Percentiles rank a stretch among this genome's conserved stretches.
phyloP scores from a whole-genome alignment of 1,139 yeast genomes.

The Yamadazyma atmosphaerica region DNA sequence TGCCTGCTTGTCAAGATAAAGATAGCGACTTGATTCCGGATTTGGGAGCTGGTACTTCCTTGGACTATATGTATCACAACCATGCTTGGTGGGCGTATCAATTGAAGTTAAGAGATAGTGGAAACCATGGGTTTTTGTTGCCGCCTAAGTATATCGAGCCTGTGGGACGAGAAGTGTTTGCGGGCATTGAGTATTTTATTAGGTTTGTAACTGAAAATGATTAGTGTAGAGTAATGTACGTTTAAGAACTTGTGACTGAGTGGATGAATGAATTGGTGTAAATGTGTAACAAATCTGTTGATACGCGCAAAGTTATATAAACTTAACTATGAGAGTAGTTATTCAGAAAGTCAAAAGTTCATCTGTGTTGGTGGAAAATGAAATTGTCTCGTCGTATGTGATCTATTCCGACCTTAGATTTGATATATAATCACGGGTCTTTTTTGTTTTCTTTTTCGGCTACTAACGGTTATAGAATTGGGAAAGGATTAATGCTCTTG shows the following conservation, averaged over 20 bases:
- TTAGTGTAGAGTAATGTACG: slow-evolving; percentile 2
- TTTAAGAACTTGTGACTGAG: too few species aligned
- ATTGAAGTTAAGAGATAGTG: slow-evolving; percentile 77
- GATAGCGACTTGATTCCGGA: slow-evolving; percentile 71
- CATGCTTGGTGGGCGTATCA: slow-evolving; percentile 86
- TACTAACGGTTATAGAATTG: slow-evolving; percentile 43
- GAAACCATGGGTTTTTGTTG: slow-evolving; percentile 78
- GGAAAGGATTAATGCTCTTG: slow-evolving; percentile 72
- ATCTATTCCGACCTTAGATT: too few species aligned
- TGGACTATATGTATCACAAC: slow-evolving; percentile 83
- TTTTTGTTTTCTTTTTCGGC: too few species aligned
- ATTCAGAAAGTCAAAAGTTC: slow-evolving; percentile 86
- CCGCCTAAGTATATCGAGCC: slow-evolving; percentile 73
- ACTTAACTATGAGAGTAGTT: slow-evolving; percentile 80
- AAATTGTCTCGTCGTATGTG: slow-evolving; percentile 70
- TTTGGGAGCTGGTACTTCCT: slow-evolving; percentile 76
- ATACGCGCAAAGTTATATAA: slow-evolving; percentile 10
- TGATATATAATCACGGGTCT: too few species aligned
- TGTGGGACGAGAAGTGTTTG: slow-evolving; percentile 73
- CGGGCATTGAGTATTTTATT: slow-evolving; percentile 70
- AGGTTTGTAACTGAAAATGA: slow-evolving; percentile 54
- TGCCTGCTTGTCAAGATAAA: slow-evolving; percentile 78
- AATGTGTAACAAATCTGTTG: too few species aligned
- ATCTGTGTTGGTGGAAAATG: slow-evolving; percentile 76
- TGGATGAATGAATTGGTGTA: too few species aligned